Percentiles rank a stretch among this genome's conserved stretches.
phyloP scores from a whole-genome alignment of 1,139 yeast species.

The Suhomyces taliae region DNA sequence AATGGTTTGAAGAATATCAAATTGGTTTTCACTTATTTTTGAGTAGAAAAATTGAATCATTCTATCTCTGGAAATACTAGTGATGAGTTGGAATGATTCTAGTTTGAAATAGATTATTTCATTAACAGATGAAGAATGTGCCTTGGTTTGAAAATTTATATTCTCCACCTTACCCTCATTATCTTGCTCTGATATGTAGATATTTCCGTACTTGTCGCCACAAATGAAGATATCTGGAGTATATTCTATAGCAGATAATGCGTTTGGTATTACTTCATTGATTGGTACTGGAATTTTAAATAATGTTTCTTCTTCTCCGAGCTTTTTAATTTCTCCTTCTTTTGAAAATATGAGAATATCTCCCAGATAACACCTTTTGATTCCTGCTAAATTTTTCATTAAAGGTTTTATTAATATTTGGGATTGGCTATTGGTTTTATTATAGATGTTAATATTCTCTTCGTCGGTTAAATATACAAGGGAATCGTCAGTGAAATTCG shows the following conservation, averaged over 20 bases:
- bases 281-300: constrained; percentile 21
- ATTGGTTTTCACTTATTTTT: constrained; percentile 18
- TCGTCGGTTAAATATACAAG: constrained; percentile 9
- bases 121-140: constrained; percentile 52
- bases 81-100: constrained; percentile 26
- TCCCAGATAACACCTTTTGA: constrained; percentile 29
- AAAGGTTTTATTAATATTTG: constrained; percentile 29
- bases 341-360: constrained; percentile 42
- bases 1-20: constrained; percentile 59
- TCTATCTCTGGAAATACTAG: constrained; percentile 58
- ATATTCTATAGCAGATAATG: constrained; percentile 29
- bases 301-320: constrained; percentile 17
- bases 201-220: constrained; percentile 52
- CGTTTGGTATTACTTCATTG: constrained; percentile 29
- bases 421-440: constrained; percentile 18
- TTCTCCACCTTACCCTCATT: constrained; percentile 6
- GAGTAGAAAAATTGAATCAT: constrained; percentile 55
- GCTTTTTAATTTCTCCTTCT: constrained; percentile 34
- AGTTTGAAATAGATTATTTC: constrained; percentile 37
- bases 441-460: constrained; percentile 21
- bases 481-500: neutral
- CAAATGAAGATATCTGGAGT: constrained; percentile 25
- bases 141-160: constrained; percentile 29
- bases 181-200: constrained; percentile 24
- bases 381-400: constrained; percentile 36